phyloP scores from a whole-genome alignment of 768 basidiomycete genomes.

The Mycena venus region DNA sequence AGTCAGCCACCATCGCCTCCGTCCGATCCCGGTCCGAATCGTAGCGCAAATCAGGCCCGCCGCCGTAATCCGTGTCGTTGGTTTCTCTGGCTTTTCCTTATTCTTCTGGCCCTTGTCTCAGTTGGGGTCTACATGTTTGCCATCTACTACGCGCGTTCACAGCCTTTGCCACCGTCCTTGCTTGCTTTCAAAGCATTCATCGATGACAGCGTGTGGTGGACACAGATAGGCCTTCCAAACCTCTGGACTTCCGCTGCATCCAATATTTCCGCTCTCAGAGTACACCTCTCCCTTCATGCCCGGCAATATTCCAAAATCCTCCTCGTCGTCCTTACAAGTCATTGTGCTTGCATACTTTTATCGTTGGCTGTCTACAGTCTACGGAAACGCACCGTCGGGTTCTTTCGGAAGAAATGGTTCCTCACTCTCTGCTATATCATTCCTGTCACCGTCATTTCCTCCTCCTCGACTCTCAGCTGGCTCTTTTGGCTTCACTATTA shows the following conservation, averaged over 20 bases:
- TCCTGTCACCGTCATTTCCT: too few species aligned
- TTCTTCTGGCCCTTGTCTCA: neutral
- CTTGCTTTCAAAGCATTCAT: too few species aligned
- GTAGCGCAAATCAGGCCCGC: neutral
- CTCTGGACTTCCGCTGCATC: too few species aligned
- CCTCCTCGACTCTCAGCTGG: too few species aligned
- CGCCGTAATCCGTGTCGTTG: neutral
- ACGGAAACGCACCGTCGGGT: too few species aligned
- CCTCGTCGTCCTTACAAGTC: neutral
- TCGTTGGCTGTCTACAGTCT: neutral
- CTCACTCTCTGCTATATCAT: too few species aligned
- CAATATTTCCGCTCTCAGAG: too few species aligned
- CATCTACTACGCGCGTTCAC: neutral
- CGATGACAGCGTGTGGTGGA: too few species aligned
- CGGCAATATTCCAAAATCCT: neutral
- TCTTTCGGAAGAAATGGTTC: too few species aligned
- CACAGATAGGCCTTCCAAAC: too few species aligned
- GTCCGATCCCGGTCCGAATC: neutral
- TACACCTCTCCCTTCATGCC: too few species aligned
- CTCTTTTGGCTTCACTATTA: too few species aligned
- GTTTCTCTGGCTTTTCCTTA: neutral
- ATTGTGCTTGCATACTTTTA: neutral
- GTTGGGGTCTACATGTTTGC: neutral
- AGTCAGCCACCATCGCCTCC: slow-evolving; percentile 18
- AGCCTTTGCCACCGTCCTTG: neutral